These are phyloP conservation scores for Spathaspora passalidarum DNA, from an alignment of 805 yeast species.

Conservation along the genomic window DNA sequence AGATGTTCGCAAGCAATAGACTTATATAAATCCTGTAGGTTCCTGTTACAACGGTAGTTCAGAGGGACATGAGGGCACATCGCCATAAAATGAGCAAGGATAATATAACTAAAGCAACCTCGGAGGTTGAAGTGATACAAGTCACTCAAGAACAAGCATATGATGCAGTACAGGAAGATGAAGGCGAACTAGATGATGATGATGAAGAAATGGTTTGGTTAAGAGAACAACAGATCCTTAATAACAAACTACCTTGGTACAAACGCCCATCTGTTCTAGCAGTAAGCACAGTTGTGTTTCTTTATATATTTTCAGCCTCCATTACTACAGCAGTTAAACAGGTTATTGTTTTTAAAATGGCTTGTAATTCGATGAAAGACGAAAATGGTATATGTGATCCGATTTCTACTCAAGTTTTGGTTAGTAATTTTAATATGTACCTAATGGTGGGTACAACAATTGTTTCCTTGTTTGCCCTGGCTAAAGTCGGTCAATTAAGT, in stretches of 20 bases:
- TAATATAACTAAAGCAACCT: neutral
- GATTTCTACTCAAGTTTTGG: constrained; percentile 25
- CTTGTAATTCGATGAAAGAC: constrained; percentile 19
- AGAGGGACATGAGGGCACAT: neutral
- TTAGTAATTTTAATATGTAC: constrained; percentile 47
- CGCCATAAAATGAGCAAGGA: neutral
- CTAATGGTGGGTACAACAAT: constrained; percentile 38
- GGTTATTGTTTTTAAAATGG: constrained; percentile 24
- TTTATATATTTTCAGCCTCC: constrained; percentile 34
- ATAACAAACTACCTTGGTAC: constrained; percentile 43
- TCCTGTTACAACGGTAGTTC: neutral
- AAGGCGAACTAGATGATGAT: constrained; percentile 25
- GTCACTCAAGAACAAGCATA: neutral
- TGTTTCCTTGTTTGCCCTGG: constrained; percentile 46
- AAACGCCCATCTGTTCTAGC: constrained; percentile 50
- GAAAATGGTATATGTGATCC: constrained; percentile 25
- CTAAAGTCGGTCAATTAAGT: constrained; percentile 37
- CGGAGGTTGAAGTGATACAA: neutral
- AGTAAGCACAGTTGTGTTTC: constrained; percentile 37
- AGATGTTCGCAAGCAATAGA: neutral
- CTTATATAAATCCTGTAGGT: too few relatives aligned
- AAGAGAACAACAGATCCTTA: constrained; percentile 40
- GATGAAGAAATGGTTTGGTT: constrained; percentile 42
- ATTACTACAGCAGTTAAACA: constrained; percentile 13
- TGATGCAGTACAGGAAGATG: constrained; percentile 6